Conservation (phyloP, 2,329 filamentous ascomycete species). For the Fusarium sp. region DNA sequence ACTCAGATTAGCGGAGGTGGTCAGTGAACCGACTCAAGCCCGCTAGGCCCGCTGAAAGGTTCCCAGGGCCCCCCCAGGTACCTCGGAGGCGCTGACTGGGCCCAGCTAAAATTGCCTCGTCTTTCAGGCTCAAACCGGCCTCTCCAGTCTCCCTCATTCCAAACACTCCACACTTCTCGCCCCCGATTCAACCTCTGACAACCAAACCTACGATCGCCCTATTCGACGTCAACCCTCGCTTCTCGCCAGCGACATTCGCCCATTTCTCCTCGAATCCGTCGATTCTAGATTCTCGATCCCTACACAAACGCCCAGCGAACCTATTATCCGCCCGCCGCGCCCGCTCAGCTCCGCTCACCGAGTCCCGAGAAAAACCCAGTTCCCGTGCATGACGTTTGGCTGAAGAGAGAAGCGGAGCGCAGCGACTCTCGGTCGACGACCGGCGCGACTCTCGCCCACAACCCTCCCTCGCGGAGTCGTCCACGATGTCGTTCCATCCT, state of each 20-base stretch:
- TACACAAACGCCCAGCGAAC: slow-evolving; percentile 12
- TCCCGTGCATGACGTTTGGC: slow-evolving; percentile 46
- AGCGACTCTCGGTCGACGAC: slow-evolving; percentile 50
- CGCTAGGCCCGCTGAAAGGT: slow-evolving; percentile 17
- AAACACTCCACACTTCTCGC: slow-evolving; percentile 46
- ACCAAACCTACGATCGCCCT: slow-evolving; percentile 41
- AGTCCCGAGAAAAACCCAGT: slow-evolving; percentile 45
- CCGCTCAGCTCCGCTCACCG: slow-evolving; percentile 20
- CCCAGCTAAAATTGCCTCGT: slow-evolving; percentile 45
- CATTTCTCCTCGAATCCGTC: slow-evolving; percentile 30
- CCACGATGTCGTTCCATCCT: slow-evolving; percentile 74
- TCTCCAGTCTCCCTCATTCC: slow-evolving; percentile 46
- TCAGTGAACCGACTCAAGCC: slow-evolving; percentile 24
- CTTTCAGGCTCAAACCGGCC: slow-evolving; percentile 48
- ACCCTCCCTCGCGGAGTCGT: slow-evolving; percentile 50
- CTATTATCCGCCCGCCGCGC: slow-evolving; percentile 30
- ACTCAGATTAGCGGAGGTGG: slow-evolving; percentile 37
- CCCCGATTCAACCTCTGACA: slow-evolving; percentile 46
- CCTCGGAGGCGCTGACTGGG: slow-evolving; percentile 22
- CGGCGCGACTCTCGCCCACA: slow-evolving; percentile 49
- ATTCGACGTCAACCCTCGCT: slow-evolving; percentile 44
- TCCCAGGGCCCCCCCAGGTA: background rate
- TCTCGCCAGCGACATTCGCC: slow-evolving; percentile 41
- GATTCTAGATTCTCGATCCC: slow-evolving; percentile 20
- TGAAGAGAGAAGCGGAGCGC: slow-evolving; percentile 48